phyloP scores from a whole-genome alignment of 2,329 filamentous ascomycete species.

The Arthrinium phaeospermum region DNA sequence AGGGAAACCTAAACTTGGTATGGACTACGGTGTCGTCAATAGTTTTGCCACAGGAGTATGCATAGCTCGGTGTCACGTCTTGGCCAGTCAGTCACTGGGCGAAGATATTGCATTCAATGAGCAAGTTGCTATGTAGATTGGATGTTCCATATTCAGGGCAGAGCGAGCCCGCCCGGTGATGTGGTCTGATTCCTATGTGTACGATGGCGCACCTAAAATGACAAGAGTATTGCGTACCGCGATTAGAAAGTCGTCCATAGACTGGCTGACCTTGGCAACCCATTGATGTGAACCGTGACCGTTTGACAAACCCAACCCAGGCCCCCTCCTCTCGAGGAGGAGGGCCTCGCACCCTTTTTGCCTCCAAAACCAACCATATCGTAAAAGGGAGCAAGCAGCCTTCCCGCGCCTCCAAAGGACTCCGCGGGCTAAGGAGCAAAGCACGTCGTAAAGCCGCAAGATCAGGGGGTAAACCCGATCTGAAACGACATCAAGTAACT shows the following conservation, averaged over 20 bases:
- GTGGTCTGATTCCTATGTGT: neutral
- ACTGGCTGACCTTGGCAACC: neutral
- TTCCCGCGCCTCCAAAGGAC: neutral
- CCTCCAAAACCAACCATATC: neutral
- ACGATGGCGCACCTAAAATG: neutral
- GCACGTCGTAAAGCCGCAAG: neutral
- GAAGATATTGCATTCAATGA: neutral
- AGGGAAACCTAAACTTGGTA: neutral
- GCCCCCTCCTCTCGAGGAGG: neutral
- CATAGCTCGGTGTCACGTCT: neutral
- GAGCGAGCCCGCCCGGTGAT: neutral
- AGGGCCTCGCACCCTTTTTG: neutral
- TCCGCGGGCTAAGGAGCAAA: neutral
- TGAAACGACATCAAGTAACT: neutral
- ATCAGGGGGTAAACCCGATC: neutral
- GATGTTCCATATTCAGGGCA: neutral
- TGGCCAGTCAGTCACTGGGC: neutral
- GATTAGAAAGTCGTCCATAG: neutral
- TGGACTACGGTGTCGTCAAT: neutral
- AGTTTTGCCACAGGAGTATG: neutral
- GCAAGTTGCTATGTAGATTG: neutral
- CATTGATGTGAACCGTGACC: neutral
- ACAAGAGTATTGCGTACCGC: neutral
- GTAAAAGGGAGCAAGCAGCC: neutral
- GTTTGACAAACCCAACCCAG: neutral